Conservation (phyloP, 2,329 filamentous ascomycete genomes). For the Nectriaceae sp. region DNA sequence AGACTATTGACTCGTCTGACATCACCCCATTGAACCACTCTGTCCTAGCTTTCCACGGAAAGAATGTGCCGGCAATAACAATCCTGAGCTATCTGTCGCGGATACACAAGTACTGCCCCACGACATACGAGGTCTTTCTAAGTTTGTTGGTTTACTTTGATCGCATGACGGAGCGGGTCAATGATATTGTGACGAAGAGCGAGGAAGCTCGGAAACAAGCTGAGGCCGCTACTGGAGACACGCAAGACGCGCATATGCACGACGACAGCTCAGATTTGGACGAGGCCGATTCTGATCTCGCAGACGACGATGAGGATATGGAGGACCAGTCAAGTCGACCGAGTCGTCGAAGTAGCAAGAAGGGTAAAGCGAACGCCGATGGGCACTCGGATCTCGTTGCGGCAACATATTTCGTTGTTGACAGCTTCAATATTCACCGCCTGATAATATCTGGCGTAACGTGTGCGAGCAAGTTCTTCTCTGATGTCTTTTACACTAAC, state of each 20-base stretch:
- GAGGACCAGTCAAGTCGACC: constrained; percentile 29
- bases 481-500: constrained; percentile 98
- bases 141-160: constrained; percentile 97
- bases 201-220: constrained; percentile 50
- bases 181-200: constrained; percentile 73
- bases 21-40: constrained; percentile 60
- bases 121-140: constrained; percentile 96
- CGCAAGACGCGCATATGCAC: constrained; percentile 33
- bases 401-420: constrained; percentile 82
- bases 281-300: constrained; percentile 53
- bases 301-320: constrained; percentile 40
- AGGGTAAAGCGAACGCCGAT: constrained; percentile 24
- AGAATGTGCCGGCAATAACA: constrained; percentile 95
- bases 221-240: constrained; percentile 11
- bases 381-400: constrained; percentile 23
- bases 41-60: constrained; percentile 94
- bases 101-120: constrained; percentile 98
- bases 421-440: constrained; percentile 98
- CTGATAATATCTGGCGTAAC: constrained; percentile 96
- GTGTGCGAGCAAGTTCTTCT: constrained; percentile 99
- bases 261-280: constrained; percentile 33
- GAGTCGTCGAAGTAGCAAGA: constrained; percentile 23
- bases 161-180: constrained; percentile 96
- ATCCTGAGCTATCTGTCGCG: constrained; percentile 93
- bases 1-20: constrained; percentile 46